Evolutionary conservation across 139 green algal genomes (phyloP), one percentile per base, ranked within the genome.

Genomic region (Chlorokybus atmophyticus): DNA sequence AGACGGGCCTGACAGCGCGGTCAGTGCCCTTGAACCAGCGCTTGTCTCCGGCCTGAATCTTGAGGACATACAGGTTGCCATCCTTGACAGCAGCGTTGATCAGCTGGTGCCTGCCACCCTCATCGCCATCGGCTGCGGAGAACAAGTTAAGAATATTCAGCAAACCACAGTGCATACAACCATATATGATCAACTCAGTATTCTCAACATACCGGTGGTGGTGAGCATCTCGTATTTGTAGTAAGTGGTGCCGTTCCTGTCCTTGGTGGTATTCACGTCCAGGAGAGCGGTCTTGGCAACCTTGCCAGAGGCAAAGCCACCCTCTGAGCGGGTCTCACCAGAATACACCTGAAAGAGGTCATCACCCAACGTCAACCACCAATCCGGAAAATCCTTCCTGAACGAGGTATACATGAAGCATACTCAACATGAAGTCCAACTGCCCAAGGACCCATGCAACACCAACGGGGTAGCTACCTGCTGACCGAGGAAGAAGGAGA

Each of bases 41-140:
- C 87, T 95, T 95, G 81, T 95, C 87, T 38, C 87, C 87, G 29
- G 75, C 74, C 66, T 91, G 85, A 0, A 86, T 55, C 78, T 91
- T 93, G 23, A 76, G 40, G 38, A 94, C 77, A 72, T 85, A 94
- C 42, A 98, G 75, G 54, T 88, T 87, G 67, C 84, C 84, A 49
- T 67, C 55, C 1, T 83, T 79, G 3, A 98, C 89, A 23, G 82
- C 78, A 50, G 89, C 91, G 49, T 74, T 75, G 58, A 98, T 81
- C 52, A 98, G 75, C 59, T 93, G 80, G 83, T 98, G 90, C 68
- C 84, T 82, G 62, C 91, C 90, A 44, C 90, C 90, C 83, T 97
- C 90, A 66, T 96, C 71, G 40, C 91, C 90, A 60, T 98, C 90
- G 50, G 87, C n/a, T n/a, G n/a, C n/a, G n/a, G n/a, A n/a, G n/a